Conservation (phyloP, 2,329 filamentous ascomycete genomes). For the Endocalyx cinctus region DNA sequence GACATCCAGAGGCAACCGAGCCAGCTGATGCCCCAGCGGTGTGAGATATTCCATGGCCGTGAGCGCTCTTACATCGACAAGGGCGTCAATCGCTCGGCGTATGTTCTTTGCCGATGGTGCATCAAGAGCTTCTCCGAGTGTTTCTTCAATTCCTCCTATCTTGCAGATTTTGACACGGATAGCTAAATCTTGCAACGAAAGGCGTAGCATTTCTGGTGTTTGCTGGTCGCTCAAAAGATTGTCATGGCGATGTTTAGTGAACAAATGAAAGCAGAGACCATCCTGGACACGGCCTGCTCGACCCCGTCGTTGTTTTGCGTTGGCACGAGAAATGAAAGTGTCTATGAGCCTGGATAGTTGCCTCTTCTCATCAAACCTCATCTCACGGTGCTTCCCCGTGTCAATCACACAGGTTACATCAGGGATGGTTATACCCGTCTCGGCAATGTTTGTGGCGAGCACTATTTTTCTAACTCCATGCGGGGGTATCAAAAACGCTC, state of each 20-base stretch:
- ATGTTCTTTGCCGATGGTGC: slow-evolving; percentile 91
- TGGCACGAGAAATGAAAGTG: slow-evolving; percentile 91
- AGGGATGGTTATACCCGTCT: slow-evolving; percentile 97
- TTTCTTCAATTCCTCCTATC: slow-evolving; percentile 87
- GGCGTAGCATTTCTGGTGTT: slow-evolving; percentile 89
- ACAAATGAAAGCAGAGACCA: slow-evolving; percentile 92
- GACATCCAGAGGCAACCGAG: slow-evolving; percentile 85
- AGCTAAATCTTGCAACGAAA: slow-evolving; percentile 90
- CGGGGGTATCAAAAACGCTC: slow-evolving; percentile 82
- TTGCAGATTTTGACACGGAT: slow-evolving; percentile 98
- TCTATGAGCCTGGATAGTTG: slow-evolving; percentile 89
- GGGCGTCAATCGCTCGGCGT: slow-evolving; percentile 82
- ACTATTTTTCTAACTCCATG: slow-evolving; percentile 85
- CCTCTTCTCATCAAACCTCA: slow-evolving; percentile 90
- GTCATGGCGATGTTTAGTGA: slow-evolving; percentile 86
- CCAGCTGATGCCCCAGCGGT: slow-evolving; percentile 78
- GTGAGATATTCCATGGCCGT: slow-evolving; percentile 80
- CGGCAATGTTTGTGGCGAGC: slow-evolving; percentile 94
- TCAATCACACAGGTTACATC: slow-evolving; percentile 97
- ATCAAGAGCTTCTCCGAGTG: slow-evolving; percentile 81
- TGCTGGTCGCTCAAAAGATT: slow-evolving; percentile 83
- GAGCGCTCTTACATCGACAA: slow-evolving; percentile 88
- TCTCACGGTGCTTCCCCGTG: slow-evolving; percentile 93
- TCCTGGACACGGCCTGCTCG: slow-evolving; percentile 93
- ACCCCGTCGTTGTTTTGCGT: slow-evolving; percentile 90